Conservation (phyloP, 768 basidiomycete genomes). For the Phaeolepiota aurea region DNA sequence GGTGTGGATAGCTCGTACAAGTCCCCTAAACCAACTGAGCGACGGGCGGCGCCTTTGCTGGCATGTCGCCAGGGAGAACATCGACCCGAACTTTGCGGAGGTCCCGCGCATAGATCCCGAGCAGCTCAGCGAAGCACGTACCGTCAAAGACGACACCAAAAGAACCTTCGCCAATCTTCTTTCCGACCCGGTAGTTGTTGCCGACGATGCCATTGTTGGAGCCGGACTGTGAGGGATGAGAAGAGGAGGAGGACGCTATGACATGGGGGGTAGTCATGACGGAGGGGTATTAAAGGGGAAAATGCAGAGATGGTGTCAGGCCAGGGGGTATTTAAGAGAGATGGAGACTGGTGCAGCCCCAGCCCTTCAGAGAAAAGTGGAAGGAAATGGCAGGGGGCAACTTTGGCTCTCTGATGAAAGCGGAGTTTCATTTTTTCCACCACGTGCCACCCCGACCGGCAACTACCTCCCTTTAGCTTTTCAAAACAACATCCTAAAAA, state of each 20-base stretch:
- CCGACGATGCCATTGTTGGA: slow-evolving; percentile 71
- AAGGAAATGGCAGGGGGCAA: slow-evolving; percentile 17
- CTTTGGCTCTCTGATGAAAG: slow-evolving; percentile 13
- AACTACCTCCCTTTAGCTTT: too few relatives aligned
- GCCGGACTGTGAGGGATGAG: slow-evolving; percentile 56
- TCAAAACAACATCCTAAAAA: not conserved
- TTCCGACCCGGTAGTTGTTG: slow-evolving; percentile 81
- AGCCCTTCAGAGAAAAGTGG: slow-evolving; percentile 13
- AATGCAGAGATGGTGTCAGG: slow-evolving; percentile 13
- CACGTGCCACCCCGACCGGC: slow-evolving; percentile 8
- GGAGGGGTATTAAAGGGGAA: too few relatives aligned
- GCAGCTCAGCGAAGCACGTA: too few relatives aligned
- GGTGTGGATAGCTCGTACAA: too few relatives aligned
- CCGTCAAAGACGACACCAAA: slow-evolving; percentile 98
- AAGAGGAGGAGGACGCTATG: slow-evolving; percentile 66
- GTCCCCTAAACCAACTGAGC: too few relatives aligned
- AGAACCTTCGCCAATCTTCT: slow-evolving; percentile 99
- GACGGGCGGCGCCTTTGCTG: too few relatives aligned
- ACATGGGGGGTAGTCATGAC: slow-evolving; percentile 78
- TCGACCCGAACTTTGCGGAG: too few relatives aligned
- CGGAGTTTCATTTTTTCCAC: slow-evolving; percentile 14
- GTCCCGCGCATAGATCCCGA: too few relatives aligned
- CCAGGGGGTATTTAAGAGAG: slow-evolving; percentile 12
- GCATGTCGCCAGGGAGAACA: too few relatives aligned
- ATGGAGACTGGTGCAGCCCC: slow-evolving; percentile 9